phyloP scores from a whole-genome alignment of 345 rosid species.

The Lepidium africanum region DNA sequence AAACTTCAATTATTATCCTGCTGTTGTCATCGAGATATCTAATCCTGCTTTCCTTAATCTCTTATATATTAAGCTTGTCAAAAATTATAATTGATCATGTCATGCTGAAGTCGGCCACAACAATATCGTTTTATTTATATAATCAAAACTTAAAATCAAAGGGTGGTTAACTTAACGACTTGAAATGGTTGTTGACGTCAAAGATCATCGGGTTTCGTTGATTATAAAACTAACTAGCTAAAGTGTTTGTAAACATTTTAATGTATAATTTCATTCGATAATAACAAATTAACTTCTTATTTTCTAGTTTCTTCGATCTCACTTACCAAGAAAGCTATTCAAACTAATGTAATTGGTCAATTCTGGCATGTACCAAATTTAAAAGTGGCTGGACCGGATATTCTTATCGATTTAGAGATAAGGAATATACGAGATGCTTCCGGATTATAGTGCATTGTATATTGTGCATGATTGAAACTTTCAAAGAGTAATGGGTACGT shows the following conservation, averaged over 20 bases:
- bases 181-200: neutral
- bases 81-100: neutral
- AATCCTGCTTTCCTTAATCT: neutral
- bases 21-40: neutral
- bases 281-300: neutral
- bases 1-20: no score
- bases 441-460: neutral
- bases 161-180: neutral
- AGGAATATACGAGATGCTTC: constrained; percentile 16
- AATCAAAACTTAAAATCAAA: neutral
- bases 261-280: neutral
- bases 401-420: neutral
- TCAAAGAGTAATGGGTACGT: constrained; percentile 16
- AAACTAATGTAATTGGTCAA: neutral
- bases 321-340: neutral
- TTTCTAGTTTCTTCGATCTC: neutral
- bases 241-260: neutral
- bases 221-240: neutral
- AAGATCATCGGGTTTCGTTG: neutral
- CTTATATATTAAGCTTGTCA: neutral
- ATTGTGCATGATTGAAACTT: neutral
- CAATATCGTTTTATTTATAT: neutral
- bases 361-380: constrained; percentile 2
- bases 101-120: neutral
- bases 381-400: neutral